Percentiles rank a stretch among this genome's conserved stretches.
Evolutionary conservation across 2,329 filamentous ascomycete genomes (phyloP).

Genomic region (Fusarium chaquense): DNA sequence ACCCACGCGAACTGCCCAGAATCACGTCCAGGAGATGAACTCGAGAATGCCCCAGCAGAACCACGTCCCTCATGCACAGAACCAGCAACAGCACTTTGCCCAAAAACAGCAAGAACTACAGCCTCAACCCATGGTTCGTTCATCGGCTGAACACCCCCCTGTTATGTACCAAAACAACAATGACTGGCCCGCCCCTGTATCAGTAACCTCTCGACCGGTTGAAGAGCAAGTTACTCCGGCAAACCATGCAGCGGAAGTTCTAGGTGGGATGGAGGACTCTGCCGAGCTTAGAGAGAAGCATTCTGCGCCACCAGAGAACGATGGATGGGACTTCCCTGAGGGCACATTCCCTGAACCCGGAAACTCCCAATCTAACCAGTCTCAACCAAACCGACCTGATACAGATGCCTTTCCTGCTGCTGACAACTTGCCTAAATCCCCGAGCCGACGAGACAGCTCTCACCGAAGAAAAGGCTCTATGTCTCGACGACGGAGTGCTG

Average conservation of each 20-base stretch:
- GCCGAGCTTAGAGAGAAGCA: constrained; percentile 63
- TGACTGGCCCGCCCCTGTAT: constrained; percentile 53
- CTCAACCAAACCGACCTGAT: constrained; percentile 76
- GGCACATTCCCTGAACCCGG: constrained; percentile 70
- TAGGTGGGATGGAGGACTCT: constrained; percentile 55
- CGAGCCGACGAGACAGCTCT: constrained; percentile 74
- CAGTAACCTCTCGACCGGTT: constrained; percentile 51
- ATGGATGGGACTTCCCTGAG: constrained; percentile 96
- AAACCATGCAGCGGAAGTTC: constrained; percentile 56
- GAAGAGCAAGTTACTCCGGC: constrained; percentile 52
- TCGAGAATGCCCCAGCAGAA: constrained; percentile 68
- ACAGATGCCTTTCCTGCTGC: constrained; percentile 89
- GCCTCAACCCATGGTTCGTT: constrained; percentile 65
- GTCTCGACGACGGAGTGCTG: constrained; percentile 76
- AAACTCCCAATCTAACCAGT: constrained; percentile 60
- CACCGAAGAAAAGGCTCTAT: constrained; percentile 86
- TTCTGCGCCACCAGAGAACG: constrained; percentile 64
- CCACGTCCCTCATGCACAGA: constrained; percentile 68
- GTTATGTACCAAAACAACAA: constrained; percentile 54
- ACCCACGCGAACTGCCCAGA: constrained; percentile 62
- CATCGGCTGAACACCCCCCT: constrained; percentile 63
- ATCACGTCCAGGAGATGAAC: constrained; percentile 67
- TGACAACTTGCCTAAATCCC: constrained; percentile 84
- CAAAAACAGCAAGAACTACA: constrained; percentile 56
- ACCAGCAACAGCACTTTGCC: constrained; percentile 50